phyloP scores from a whole-genome alignment of 75 land plant genomes.

The Cupressus sempervirens region DNA sequence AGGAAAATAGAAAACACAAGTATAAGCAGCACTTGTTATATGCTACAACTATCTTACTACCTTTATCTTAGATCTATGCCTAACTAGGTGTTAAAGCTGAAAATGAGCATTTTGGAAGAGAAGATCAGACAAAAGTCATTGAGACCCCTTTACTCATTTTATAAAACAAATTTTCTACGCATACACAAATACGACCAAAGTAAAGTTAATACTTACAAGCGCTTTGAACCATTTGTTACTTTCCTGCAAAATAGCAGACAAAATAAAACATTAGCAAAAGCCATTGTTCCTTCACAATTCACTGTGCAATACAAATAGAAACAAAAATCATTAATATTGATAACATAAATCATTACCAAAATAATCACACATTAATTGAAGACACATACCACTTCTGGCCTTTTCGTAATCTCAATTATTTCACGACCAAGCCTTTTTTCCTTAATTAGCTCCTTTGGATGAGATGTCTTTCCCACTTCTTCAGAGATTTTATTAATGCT shows the following conservation, averaged over 20 bases:
- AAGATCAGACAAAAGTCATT: not conserved
- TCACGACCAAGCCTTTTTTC: conserved; percentile 3
- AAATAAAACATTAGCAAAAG: not conserved
- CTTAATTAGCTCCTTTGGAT: not conserved
- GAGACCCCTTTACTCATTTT: not conserved
- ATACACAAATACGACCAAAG: not conserved
- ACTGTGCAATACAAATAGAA: not conserved
- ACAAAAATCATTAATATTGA: not conserved
- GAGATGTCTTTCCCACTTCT: not conserved
- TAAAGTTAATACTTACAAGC: conserved; percentile 43
- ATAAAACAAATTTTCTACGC: not conserved
- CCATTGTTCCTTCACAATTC: not conserved
- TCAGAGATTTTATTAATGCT: not conserved
- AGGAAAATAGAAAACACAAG: not conserved
- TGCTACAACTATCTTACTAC: not conserved
- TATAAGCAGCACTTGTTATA: not conserved
- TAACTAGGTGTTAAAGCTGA: not conserved
- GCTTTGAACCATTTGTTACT: conserved; percentile 48
- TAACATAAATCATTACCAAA: not conserved
- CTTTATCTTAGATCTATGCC: not conserved
- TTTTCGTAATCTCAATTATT: conserved; percentile 10
- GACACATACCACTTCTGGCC: conserved; percentile 6
- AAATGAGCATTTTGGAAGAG: not conserved
- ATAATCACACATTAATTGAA: not conserved
- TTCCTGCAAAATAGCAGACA: conserved; percentile 31